Evolutionary conservation across 2,329 filamentous ascomycete species (phyloP), one percentile per base, ranked within the genome.

Genomic region (Penicillium sp.): DNA sequence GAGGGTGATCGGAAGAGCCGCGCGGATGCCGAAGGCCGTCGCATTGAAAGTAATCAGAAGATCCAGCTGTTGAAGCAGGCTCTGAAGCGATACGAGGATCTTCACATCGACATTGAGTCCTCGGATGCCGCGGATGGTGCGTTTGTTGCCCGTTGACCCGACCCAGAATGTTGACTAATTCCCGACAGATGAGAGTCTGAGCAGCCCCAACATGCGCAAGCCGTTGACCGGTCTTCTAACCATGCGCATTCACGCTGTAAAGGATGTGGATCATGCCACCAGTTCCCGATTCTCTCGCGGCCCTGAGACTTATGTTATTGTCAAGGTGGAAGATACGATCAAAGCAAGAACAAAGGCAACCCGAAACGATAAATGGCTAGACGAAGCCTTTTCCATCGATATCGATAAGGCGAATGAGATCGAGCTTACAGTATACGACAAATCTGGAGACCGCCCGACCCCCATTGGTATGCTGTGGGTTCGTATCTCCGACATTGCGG

Each of bases 351-450:
- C 94, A 23, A 90, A 86, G 72, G 84, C 89, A 1, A 91, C 92
- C 9, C 84, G 92, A 55, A 96, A 82, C 58, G 94, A 99, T 75
- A 86, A 86, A 67, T 99, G 93, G 93, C 87, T 92, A 41, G 90
- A 91, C 64, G 94, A 99, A 76, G 85, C 87, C 33, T 94, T 97
- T 74, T 92, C 87, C 55, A 88, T 99, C 58, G 90, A 94, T 61
- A 94, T 99, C 54, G 93, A 97, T 76, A 97, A 97, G 79, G 94
- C 94, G 50, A 99, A 99, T 74, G 94, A 99, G 76, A 91, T 99
- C 58, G 94, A 99, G 72, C 85, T 99, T 51, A 97, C 92, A 0
- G 92, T 99, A 11, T 99, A 99, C 74, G 94, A 99, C 73, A 97
- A 96, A 77, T 88, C 92, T 2, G 87, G 88, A 60, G 92, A 97